These are phyloP conservation scores for Curvularia eragrostidis DNA, from an alignment of 2,329 filamentous ascomycete species.

Conservation along the genomic window DNA sequence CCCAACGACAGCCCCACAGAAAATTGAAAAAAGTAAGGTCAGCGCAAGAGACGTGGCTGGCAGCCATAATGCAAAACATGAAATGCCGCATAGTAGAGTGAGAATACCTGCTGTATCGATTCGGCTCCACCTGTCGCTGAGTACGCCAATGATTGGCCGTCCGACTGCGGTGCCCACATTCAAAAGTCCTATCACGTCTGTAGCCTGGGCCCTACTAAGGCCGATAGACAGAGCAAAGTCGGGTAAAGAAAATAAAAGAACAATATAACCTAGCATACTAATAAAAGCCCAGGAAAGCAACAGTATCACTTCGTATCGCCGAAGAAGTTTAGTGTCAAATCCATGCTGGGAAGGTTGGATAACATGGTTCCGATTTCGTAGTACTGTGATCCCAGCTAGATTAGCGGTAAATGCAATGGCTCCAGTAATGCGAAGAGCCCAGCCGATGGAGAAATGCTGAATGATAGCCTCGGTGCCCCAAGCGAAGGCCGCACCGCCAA, in stretches of 20 bases:
- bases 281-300: conserved; percentile 54
- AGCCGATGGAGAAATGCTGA: conserved; percentile 48
- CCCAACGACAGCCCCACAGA: conserved; percentile 55
- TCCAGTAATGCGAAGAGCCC: conserved; percentile 51
- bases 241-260: conserved; percentile 56
- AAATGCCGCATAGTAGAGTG: conserved; percentile 51
- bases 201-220: conserved; percentile 49
- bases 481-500: conserved; percentile 48
- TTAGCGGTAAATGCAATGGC: conserved; percentile 41
- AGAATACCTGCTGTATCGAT: conserved; percentile 52
- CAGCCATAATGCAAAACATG: conserved; percentile 55
- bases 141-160: conserved; percentile 54
- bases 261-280: conserved; percentile 58
- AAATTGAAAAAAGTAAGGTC: conserved; percentile 53
- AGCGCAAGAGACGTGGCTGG: conserved; percentile 53
- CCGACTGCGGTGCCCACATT: conserved; percentile 59
- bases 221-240: conserved; percentile 56
- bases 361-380: conserved; percentile 45
- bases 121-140: conserved; percentile 55
- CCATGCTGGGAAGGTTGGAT: conserved; percentile 45
- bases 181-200: conserved; percentile 52
- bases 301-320: conserved; percentile 46
- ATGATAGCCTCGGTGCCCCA: conserved; percentile 50
- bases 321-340: conserved; percentile 48
- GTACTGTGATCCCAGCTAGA: conserved; percentile 35